Base-by-base conservation (phyloP, 129 eudicot genomes). In the Centaurea solstitialis region DNA sequence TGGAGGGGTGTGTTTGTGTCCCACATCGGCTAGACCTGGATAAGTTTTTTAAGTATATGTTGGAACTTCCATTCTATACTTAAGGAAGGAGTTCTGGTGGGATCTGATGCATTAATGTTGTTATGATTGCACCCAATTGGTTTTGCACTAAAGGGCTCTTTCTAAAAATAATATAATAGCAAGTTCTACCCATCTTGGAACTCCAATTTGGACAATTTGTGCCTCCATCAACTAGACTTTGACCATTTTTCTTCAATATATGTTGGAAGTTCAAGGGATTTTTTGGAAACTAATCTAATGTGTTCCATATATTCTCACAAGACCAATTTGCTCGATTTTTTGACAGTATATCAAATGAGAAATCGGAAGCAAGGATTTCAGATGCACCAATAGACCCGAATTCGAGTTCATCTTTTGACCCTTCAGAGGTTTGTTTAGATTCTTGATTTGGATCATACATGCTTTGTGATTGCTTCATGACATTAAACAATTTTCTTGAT, bases 331-430 rank as follows among this genome's bases (percentile, higher is more conserved):
- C 59, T 59, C 43, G 13, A 11, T 47, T 71, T 45, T 74, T 53
- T 80, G 24, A 53, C 79, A 90, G 97, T 67, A 84, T 86, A 77
- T 93, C 99, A 11, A 95, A 93, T 65, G 99, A 91, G 88, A 93
- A 89, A 92, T 92, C 99, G 43, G 99, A 95, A 88, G 97, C 94
- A 67, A 83, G 99, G 82, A 84, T 89, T 62, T 80, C 86, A 38
- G 97, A 95, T 15, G 85, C 85, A 66, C 88, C 91, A 10, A 77
- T 65, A 4, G 98, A 89, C 79, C 87, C 73, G 59, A 83, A 76
- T 81, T 40, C 88, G 23, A 18, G 66, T 67, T 78, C 97, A 43
- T 77, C 90, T 65, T 68, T 74, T 64, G 81, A 78, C 23, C 65
- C 87, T n/a, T 68, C 85, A 6, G 90, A 94, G 96, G 98, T 94